phyloP scores from a whole-genome alignment of 2,329 filamentous ascomycete genomes.

The Alternaria brassicicola region DNA sequence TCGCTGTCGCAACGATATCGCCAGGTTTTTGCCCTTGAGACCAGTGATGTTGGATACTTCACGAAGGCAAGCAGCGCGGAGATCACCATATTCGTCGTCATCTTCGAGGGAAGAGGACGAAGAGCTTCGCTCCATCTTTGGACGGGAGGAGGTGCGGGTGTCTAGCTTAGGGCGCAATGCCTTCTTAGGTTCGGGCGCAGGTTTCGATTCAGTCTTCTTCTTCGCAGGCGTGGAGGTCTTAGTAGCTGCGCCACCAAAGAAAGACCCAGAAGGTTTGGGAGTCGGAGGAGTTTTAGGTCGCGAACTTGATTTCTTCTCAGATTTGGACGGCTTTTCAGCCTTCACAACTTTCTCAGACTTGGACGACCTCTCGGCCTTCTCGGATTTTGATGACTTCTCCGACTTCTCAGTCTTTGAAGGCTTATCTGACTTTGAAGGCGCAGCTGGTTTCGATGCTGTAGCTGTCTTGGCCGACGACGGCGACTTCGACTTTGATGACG shows the following conservation, averaged over 20 bases:
- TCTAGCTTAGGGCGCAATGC: conserved; percentile 6
- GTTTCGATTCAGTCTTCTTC: conserved; percentile 10
- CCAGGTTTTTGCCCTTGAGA: conserved; percentile 29
- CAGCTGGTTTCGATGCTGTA: conserved; percentile 8
- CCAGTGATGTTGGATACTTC: conserved; percentile 28
- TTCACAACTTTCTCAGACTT: conserved; percentile 5
- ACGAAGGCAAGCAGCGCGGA: conserved; percentile 15
- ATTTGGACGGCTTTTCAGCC: conserved; percentile 6
- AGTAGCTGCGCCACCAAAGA: background rate
- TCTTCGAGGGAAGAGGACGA: conserved; percentile 8
- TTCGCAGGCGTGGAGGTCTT: background rate
- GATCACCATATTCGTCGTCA: conserved; percentile 5
- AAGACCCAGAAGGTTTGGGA: conserved; percentile 3
- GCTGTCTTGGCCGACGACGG: background rate
- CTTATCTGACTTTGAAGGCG: conserved; percentile 9
- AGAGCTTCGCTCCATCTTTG: conserved; percentile 8
- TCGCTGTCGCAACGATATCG: conserved; percentile 29
- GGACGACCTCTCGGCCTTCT: background rate
- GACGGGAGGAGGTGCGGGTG: conserved; percentile 8
- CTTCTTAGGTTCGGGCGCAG: conserved; percentile 4
- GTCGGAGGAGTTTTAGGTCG: conserved; percentile 16
- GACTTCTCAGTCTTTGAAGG: background rate
- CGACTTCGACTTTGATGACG: conserved; percentile 12
- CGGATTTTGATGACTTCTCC: background rate
- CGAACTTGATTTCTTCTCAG: conserved; percentile 7